Evolutionary conservation across 345 rosid species (phyloP), one percentile per base, ranked within the genome.

Genomic region (Noccaea bulbosa): DNA sequence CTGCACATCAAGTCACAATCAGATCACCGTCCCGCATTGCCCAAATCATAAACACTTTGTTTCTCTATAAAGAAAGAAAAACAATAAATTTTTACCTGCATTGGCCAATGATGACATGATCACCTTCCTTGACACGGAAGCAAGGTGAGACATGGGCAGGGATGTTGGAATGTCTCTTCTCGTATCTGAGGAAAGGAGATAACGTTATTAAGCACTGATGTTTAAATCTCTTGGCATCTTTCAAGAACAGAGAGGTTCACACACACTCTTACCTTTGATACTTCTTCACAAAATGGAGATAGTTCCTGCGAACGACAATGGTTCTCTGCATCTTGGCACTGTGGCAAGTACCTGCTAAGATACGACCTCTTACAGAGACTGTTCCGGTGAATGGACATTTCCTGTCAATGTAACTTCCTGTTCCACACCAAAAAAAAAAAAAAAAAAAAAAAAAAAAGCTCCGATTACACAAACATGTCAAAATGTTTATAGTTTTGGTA

Each of bases 311-410:
- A 8, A 93, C 98, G 51, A 91, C 85, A 71, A 93, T 90, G 59
- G 98, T 93, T 68, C 98, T 85, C 71, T 72, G 79, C 98, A 93
- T 93, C 83, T 88, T 93, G 8, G 97, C 97, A 65, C 89, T 85
- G 76, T 93, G 98, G 69, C 98, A 93, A 70, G 91, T 88, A 62
- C 97, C 98, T 34, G 97, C 89, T 50, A 93, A 73, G 66, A 93
- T 93, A 49, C 98, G 93, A 8, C 98, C 98, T 72, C 98, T 88
- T 46, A 93, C 74, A 5, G 98, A 93, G 43, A 90, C 98, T 50
- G 72, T 83, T 67, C 98, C 96, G 16, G 97, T 84, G 79, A 93
- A 93, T 1, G 98, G 98, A 58, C 98, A 90, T 77, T 90, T 93
- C 83, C 75, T 88, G 40, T 93, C 98, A 44, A 93, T 90, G 79